Conservation (phyloP, 192 early-diverging fungal species). For the Backusella liffmaniae region DNA sequence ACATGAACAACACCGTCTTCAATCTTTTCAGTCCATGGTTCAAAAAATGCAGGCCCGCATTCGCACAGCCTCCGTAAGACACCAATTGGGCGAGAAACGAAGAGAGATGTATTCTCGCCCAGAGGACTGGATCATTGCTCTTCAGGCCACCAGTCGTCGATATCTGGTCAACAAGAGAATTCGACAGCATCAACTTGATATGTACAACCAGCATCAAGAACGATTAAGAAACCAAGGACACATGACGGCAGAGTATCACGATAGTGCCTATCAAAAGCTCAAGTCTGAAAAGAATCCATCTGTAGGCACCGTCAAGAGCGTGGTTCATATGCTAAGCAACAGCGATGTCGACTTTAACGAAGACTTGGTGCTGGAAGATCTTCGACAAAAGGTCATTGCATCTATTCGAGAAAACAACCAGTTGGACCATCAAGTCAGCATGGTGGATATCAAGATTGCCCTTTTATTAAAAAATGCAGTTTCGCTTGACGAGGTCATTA, state of each 20-base stretch:
- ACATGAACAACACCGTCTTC: conserved; percentile 10
- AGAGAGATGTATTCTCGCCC: not conserved
- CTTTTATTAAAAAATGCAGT: conserved; percentile 95
- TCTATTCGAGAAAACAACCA: conserved; percentile 88
- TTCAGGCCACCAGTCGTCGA: conserved; percentile 70
- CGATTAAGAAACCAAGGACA: not conserved
- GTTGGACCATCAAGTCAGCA: conserved; percentile 73
- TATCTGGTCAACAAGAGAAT: conserved; percentile 62
- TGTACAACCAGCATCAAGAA: conserved; percentile 40
- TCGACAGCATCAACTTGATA: conserved; percentile 59
- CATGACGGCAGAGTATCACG: conserved; percentile 43
- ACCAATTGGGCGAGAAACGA: not conserved
- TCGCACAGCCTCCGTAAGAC: not conserved
- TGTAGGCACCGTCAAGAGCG: conserved; percentile 77
- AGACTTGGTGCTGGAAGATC: conserved; percentile 76
- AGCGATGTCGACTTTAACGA: conserved; percentile 92
- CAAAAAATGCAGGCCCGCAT: conserved; percentile 48
- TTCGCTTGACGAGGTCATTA: conserved; percentile 91
- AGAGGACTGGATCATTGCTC: conserved; percentile 23
- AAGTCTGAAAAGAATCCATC: conserved; percentile 71
- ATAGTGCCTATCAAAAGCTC: conserved; percentile 58
- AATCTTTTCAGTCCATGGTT: conserved; percentile 10
- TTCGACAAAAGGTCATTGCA: conserved; percentile 84
- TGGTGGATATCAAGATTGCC: conserved; percentile 96
- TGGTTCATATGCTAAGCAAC: conserved; percentile 87